These are phyloP conservation scores for Cokeromyces recurvatus DNA, from an alignment of 371 early-diverging fungal species.

Conservation along the genomic window DNA sequence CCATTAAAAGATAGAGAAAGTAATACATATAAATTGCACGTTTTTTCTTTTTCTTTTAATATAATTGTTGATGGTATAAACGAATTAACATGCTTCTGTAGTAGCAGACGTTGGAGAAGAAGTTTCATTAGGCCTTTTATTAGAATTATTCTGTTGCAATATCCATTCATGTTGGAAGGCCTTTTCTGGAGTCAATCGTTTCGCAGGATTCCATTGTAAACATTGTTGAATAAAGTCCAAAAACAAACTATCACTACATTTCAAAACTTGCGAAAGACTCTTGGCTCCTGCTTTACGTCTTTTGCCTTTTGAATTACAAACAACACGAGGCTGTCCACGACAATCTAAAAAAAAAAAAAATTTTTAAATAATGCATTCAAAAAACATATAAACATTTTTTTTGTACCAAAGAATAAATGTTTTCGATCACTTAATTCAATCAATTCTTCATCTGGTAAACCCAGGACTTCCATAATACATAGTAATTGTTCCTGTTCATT, in stretches of 20 bases:
- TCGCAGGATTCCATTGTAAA: conserved; percentile 88
- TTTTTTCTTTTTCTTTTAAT: no score
- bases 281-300: conserved; percentile 77
- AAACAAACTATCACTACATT: conserved; percentile 69
- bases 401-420: conserved; percentile 87
- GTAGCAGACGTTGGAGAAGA: no score
- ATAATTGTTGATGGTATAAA: no score
- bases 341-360: no score
- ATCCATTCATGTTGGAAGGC: conserved; percentile 82
- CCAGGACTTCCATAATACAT: conserved; percentile 92
- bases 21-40: no score
- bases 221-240: conserved; percentile 84
- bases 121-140: no score
- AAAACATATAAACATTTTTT: no score
- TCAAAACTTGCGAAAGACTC: conserved; percentile 65
- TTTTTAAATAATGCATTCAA: no score
- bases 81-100: no score
- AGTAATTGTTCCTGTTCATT: conserved; percentile 93
- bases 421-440: conserved; percentile 75
- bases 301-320: conserved; percentile 86
- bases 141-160: no score
- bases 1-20: no score
- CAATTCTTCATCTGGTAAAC: conserved; percentile 73
- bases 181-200: conserved; percentile 83
- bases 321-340: conserved; percentile 62